Evolutionary conservation across 2,329 filamentous ascomycete genomes (phyloP).

Genomic region (Neofusicoccum parvum): DNA sequence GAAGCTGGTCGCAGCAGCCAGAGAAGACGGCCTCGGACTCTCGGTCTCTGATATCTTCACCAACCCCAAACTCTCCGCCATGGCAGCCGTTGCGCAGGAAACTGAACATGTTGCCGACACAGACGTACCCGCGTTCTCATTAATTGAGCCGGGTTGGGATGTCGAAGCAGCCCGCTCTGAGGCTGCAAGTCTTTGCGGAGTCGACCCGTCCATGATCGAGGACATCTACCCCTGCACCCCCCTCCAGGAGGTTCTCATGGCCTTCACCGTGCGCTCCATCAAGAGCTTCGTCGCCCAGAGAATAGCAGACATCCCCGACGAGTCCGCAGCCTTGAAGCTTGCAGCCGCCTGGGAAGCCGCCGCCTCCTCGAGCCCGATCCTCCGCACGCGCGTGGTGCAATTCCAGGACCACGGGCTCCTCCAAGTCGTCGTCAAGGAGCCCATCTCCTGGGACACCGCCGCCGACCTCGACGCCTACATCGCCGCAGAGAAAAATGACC

Average conservation of each 20-base stretch:
- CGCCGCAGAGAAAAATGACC: slow-evolving; percentile 32
- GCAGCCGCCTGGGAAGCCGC: slow-evolving; percentile 40
- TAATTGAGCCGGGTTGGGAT: slow-evolving; percentile 26
- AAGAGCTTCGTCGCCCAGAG: slow-evolving; percentile 44
- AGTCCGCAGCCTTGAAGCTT: slow-evolving; percentile 35
- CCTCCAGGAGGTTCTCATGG: slow-evolving; percentile 45
- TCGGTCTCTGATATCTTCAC: slow-evolving; percentile 61
- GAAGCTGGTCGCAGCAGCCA: slow-evolving; percentile 60
- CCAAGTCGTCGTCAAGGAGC: slow-evolving; percentile 43
- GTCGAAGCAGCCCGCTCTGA: slow-evolving; percentile 41
- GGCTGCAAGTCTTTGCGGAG: slow-evolving; percentile 38
- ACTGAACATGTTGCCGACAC: slow-evolving; percentile 26
- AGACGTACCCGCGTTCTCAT: slow-evolving; percentile 37
- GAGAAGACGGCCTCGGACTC: slow-evolving; percentile 51
- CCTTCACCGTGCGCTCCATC: slow-evolving; percentile 39
- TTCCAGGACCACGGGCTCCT: slow-evolving; percentile 40
- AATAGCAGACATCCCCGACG: slow-evolving; percentile 32
- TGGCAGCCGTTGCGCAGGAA: slow-evolving; percentile 44
- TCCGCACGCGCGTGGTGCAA: slow-evolving; percentile 55
- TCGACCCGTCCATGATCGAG: slow-evolving; percentile 32
- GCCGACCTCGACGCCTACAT: slow-evolving; percentile 35
- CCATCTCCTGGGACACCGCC: slow-evolving; percentile 32
- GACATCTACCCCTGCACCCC: slow-evolving; percentile 48
- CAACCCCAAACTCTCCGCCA: slow-evolving; percentile 46
- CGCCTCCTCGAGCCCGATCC: slow-evolving; percentile 33